Conservation (phyloP, 345 rosid genomes). For the Eutrema heterophyllum region DNA sequence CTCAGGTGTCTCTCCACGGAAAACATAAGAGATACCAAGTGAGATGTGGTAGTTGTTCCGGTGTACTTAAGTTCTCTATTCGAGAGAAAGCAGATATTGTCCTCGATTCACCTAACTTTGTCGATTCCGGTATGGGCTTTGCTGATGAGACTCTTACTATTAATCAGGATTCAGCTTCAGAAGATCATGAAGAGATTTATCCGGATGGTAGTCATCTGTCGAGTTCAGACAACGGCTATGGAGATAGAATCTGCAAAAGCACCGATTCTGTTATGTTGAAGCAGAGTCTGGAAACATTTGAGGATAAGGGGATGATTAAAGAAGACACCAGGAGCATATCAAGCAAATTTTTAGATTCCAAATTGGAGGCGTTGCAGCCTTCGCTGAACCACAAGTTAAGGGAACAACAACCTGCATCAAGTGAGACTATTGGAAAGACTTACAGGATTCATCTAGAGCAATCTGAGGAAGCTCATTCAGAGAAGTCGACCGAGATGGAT, state of each 20-base stretch:
- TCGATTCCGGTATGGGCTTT: not conserved
- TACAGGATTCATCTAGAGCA: slow-evolving; percentile 13
- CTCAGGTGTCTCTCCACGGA: slow-evolving; percentile 59
- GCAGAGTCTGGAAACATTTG: slow-evolving; percentile 22
- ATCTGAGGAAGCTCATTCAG: slow-evolving; percentile 17
- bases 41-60: slow-evolving; percentile 71
- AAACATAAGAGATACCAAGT: slow-evolving; percentile 52
- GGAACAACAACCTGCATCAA: slow-evolving; percentile 13
- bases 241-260: slow-evolving; percentile 16
- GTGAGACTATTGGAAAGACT: not conserved
- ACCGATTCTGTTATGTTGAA: slow-evolving; percentile 23
- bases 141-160: slow-evolving; percentile 12
- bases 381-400: not conserved
- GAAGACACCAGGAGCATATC: slow-evolving; percentile 19
- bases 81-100: slow-evolving; percentile 40
- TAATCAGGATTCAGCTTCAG: slow-evolving; percentile 25
- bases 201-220: not conserved
- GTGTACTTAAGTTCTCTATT: slow-evolving; percentile 52
- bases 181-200: slow-evolving; percentile 20
- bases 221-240: slow-evolving; percentile 12
- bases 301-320: slow-evolving; percentile 14
- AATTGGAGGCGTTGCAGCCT: slow-evolving; percentile 3
- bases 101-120: slow-evolving; percentile 15
- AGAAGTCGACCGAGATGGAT: not conserved
- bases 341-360: not conserved